Base-by-base conservation (phyloP, 2,329 filamentous ascomycete species). In the Colletotrichum navitas region DNA sequence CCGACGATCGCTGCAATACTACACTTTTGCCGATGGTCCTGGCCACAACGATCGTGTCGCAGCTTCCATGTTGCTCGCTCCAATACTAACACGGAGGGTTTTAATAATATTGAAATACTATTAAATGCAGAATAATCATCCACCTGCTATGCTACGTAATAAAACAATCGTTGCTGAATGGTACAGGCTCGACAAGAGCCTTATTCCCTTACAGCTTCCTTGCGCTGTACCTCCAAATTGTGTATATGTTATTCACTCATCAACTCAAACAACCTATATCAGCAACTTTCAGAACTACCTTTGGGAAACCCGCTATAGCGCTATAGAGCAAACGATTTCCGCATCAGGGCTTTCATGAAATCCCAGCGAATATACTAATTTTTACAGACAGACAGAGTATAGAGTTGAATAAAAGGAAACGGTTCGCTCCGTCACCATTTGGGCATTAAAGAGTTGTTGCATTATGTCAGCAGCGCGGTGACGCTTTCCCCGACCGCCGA, bases 401-500 rank as follows among this genome's bases (percentile, higher is more conserved):
- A 14, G 36, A 39, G 3, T 12, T 11, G 11, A 14, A 14, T 14
- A 14, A 39, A 14, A 39, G 36, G 34, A 34, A 34, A 7, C 34
- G 6, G 36, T 39, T 41, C 39, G 2, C 18, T 43, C 6, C 16
- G 6, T 6, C 39, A 14, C 10, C 34, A 16, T 5, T 2, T 21
- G 18, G 18, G 18, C 14, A 41, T 16, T 5, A 6, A 6, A 10
- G 3, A 10, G 7, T 7, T 43, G 5, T 11, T 36, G 32, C 21
- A 39, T 56, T 56, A 56, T 32, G n/a, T 49, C 59, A 62, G 60
- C 60, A 52, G n/a, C 54, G 7, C 60, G 34, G 45, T 39, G 60
- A 52, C 32, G 14, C 16, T 26, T 18, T 29, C 10, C n/a, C 60
- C 60, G 24, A 52, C 45, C n/a, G 16, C 45, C 34, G 60, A 63